Percentiles rank a stretch among this genome's conserved stretches.
phyloP scores from a whole-genome alignment of 768 basidiomycete genomes.

The Sporobolomyces phaffii region DNA sequence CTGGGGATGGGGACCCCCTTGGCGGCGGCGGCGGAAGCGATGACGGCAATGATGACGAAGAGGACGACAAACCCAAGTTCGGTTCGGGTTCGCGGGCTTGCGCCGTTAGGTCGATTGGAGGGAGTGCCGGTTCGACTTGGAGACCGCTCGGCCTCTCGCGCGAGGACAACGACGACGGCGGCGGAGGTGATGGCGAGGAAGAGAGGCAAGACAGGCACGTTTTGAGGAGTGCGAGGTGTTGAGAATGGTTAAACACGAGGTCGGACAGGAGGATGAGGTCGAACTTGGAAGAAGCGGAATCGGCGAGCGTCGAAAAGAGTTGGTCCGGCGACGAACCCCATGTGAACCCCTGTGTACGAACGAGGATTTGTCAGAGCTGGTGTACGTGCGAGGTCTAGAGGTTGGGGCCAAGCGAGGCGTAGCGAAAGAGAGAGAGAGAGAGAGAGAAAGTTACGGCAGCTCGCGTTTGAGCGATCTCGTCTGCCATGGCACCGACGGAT shows the following conservation, averaged over 20 bases:
- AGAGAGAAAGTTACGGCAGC: conserved; percentile 30
- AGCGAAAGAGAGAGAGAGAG: not conserved
- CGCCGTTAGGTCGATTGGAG: conserved; percentile 2
- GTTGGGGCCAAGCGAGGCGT: too few relatives aligned
- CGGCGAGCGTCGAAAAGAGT: conserved; percentile 48
- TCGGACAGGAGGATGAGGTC: conserved; percentile 84
- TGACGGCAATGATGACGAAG: too few relatives aligned
- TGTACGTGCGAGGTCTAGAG: too few relatives aligned
- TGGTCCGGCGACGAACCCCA: conserved; percentile 63
- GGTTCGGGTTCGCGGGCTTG: not conserved
- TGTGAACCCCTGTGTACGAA: conserved; percentile 73
- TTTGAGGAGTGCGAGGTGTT: conserved; percentile 75
- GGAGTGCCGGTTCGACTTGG: not conserved
- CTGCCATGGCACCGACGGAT: not conserved
- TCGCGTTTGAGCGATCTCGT: not conserved
- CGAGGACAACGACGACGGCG: not conserved
- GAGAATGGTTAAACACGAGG: conserved; percentile 54
- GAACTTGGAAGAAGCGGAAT: conserved; percentile 49
- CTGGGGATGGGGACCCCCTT: too few relatives aligned
- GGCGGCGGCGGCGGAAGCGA: too few relatives aligned
- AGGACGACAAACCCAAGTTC: too few relatives aligned
- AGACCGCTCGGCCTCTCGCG: too few relatives aligned
- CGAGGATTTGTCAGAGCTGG: not conserved
- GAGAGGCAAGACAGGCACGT: conserved; percentile 54
- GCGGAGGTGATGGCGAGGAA: not conserved